Evolutionary conservation across 1,284 basidiomycete genomes (phyloP), one percentile per base, ranked within the genome.

Genomic region (Marasmius sp.): DNA sequence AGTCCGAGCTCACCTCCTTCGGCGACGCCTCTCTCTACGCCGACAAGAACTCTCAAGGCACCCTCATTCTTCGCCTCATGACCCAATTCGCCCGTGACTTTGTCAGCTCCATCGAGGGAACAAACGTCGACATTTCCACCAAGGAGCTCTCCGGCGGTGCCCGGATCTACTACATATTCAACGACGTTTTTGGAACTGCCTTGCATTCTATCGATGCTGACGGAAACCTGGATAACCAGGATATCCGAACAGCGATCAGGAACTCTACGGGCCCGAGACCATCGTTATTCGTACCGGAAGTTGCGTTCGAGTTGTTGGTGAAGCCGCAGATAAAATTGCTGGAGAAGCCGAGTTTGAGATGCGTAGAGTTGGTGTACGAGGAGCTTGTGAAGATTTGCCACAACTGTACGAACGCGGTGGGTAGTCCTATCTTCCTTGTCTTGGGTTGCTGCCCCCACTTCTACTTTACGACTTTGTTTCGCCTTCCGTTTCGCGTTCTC

Each of bases 341-440:
- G 63, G 96, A 98, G 76, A 86, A 94, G 6, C 97, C 97, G 7
- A 93, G 93, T 77, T 76, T 98, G 76, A 85, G 97, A 47, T 99
- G 97, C 70, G 97, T 99, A 36, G 97, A 99, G 77, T 79, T 99
- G 66, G 97, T 99, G 11, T 99, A 99, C 74, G 97, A 99, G 75
- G 97, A 99, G 76, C 81, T 99, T 59, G 98, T 99, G 72, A 98
- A 98, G 83, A 97, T 99, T 64, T 99, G 97, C 77, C 97, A 99
- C 76, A 98, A 97, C 73, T 98, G 96, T 78, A 97, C 96, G 8
- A 93, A 90, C 71, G 75, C 86, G 58, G 94, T 96, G 70, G 71
- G 85, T n/a, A n/a, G n/a, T n/a, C n/a, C n/a, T n/a, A n/a, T n/a
- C n/a, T n/a, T n/a, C n/a, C n/a, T n/a, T n/a, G n/a, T n/a, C n/a